Evolutionary conservation across 495 filamentous ascomycete genomes (phyloP).

Genomic region (Trypethelium eluteriae): DNA sequence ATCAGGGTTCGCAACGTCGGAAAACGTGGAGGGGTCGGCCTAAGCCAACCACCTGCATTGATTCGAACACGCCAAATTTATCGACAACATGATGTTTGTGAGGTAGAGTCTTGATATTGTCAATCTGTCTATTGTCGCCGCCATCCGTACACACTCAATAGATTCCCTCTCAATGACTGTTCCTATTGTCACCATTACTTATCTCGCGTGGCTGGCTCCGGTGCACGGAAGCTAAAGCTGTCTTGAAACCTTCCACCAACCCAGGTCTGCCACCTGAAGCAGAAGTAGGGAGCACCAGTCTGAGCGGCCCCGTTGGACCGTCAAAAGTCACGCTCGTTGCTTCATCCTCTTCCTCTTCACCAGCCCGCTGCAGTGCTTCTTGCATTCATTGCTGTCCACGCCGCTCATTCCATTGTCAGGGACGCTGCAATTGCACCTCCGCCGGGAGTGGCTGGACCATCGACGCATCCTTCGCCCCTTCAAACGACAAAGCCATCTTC

Average conservation of each 20-base stretch:
- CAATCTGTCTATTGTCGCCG: background rate
- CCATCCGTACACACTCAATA: background rate
- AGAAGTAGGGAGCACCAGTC: slow-evolving; percentile 5
- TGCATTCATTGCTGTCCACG: background rate
- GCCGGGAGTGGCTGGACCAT: slow-evolving; percentile 1
- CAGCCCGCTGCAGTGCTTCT: background rate
- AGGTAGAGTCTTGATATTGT: no score
- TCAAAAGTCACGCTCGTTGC: slow-evolving; percentile 7
- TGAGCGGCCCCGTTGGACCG: background rate
- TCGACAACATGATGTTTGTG: no score
- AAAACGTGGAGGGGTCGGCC: no score
- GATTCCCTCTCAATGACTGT: background rate
- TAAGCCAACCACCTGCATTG: no score
- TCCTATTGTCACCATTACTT: background rate
- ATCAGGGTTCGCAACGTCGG: no score
- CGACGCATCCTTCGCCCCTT: background rate
- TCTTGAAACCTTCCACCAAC: slow-evolving; percentile 11
- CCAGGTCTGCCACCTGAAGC: slow-evolving; percentile 8
- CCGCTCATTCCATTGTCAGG: slow-evolving; percentile 5
- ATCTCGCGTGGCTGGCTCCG: background rate
- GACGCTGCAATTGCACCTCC: background rate
- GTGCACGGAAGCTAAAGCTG: slow-evolving; percentile 9
- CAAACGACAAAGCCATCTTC: background rate
- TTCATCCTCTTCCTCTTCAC: slow-evolving; percentile 3
- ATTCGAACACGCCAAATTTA: no score